These are phyloP conservation scores for Fusarium humuli DNA, from an alignment of 2,329 filamentous ascomycete genomes.

Conservation along the genomic window DNA sequence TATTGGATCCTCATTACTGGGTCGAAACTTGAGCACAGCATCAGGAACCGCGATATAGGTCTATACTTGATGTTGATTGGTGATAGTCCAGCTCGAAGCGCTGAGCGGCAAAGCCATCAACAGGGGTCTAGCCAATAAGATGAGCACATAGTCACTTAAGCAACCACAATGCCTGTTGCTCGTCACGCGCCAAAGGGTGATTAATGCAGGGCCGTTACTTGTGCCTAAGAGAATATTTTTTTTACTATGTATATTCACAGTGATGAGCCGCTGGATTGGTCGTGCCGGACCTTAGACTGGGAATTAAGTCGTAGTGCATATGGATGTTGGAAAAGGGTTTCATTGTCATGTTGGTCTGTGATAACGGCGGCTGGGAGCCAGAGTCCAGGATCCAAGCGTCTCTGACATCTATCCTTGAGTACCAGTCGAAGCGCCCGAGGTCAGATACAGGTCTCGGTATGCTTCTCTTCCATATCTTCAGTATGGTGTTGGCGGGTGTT, in stretches of 20 bases:
- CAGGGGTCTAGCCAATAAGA: slow-evolving; percentile 47
- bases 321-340: slow-evolving; percentile 40
- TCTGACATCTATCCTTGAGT: slow-evolving; percentile 6
- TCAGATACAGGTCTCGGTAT: slow-evolving; percentile 27
- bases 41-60: slow-evolving; percentile 26
- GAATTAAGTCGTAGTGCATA: slow-evolving; percentile 26
- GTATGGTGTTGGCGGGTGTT: slow-evolving; percentile 19
- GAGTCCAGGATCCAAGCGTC: slow-evolving; percentile 27
- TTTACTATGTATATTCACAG: slow-evolving; percentile 27
- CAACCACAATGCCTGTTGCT: slow-evolving; percentile 27
- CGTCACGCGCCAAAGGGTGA: slow-evolving; percentile 45
- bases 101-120: slow-evolving; percentile 38
- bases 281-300: slow-evolving; percentile 21
- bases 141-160: background rate
- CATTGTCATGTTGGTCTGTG: slow-evolving; percentile 25
- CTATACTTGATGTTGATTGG: slow-evolving; percentile 46
- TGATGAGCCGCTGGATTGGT: slow-evolving; percentile 40
- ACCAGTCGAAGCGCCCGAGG: slow-evolving; percentile 37
- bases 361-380: slow-evolving; percentile 14
- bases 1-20: slow-evolving; percentile 37
- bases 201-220: slow-evolving; percentile 41
- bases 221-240: slow-evolving; percentile 18
- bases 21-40: slow-evolving; percentile 37
- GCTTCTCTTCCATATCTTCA: slow-evolving; percentile 18
- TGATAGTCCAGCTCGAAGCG: slow-evolving; percentile 45